Evolutionary conservation across 2,329 filamentous ascomycete genomes (phyloP).

Genomic region (Curvularia verruculosa): DNA sequence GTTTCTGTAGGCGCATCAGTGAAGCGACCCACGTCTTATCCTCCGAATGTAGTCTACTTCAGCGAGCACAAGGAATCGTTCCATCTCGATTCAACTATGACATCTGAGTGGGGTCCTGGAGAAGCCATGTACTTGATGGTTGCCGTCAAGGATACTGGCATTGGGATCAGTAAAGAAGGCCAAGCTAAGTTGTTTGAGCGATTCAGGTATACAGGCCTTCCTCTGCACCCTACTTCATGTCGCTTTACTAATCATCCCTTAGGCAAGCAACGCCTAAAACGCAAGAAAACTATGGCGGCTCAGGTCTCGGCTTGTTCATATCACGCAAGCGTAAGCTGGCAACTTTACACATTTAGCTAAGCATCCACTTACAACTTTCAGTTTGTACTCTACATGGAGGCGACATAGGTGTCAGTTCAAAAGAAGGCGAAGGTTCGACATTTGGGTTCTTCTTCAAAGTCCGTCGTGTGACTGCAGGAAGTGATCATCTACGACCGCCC

Average conservation of each 20-base stretch:
- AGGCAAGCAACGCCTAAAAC: slow-evolving; percentile 50
- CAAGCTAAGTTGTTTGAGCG: slow-evolving; percentile 53
- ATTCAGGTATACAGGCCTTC: slow-evolving; percentile 42
- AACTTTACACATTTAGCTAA: too few relatives aligned
- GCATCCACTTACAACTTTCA: slow-evolving; percentile 5
- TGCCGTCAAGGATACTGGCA: slow-evolving; percentile 52
- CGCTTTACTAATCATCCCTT: slow-evolving; percentile 1
- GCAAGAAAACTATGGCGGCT: slow-evolving; percentile 52
- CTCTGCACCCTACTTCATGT: not conserved
- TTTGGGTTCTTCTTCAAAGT: slow-evolving; percentile 50
- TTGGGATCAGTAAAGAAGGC: slow-evolving; percentile 50
- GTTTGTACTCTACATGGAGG: slow-evolving; percentile 48
- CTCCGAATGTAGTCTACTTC: slow-evolving; percentile 55
- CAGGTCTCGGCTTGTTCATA: slow-evolving; percentile 48
- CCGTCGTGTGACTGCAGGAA: slow-evolving; percentile 30
- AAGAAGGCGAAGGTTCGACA: slow-evolving; percentile 45
- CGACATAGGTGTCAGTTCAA: slow-evolving; percentile 47
- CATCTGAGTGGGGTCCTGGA: slow-evolving; percentile 51
- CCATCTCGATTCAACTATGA: slow-evolving; percentile 51
- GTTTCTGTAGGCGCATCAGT: slow-evolving; percentile 51
- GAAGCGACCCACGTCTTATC: slow-evolving; percentile 50
- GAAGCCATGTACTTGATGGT: slow-evolving; percentile 52
- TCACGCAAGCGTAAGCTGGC: slow-evolving; percentile 42
- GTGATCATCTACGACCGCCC: slow-evolving; percentile 33
- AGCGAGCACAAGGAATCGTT: slow-evolving; percentile 43